Evolutionary conservation across 2,329 filamentous ascomycete species (phyloP).

Genomic region (Chaetomium sp.): DNA sequence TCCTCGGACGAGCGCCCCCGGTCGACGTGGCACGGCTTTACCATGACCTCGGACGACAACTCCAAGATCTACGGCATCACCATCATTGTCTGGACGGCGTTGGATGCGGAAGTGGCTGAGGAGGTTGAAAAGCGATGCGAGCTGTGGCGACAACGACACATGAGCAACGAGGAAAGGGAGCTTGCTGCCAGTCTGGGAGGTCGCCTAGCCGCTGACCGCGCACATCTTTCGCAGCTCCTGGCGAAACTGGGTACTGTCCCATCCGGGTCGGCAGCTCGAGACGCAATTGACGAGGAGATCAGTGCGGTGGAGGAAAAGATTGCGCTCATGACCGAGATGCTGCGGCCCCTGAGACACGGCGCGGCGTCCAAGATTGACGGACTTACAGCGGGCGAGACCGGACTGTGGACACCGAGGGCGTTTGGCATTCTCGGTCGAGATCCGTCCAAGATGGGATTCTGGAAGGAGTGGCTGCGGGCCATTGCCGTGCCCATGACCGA

Average conservation of each 20-base stretch:
- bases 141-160: constrained; percentile 75
- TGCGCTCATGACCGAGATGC: constrained; percentile 88
- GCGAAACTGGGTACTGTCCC: constrained; percentile 73
- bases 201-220: constrained; percentile 77
- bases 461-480: constrained; percentile 97
- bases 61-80: constrained; percentile 89
- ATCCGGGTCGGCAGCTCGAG: constrained; percentile 74
- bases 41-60: constrained; percentile 91
- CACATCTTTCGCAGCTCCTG: constrained; percentile 81
- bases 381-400: constrained; percentile 88
- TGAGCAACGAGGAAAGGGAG: constrained; percentile 87
- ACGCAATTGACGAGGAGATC: constrained; percentile 86
- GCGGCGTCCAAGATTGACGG: constrained; percentile 97
- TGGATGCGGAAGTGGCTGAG: constrained; percentile 74
- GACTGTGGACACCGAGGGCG: constrained; percentile 89
- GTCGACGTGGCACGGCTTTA: constrained; percentile 98
- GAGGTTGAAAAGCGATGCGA: constrained; percentile 79
- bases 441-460: constrained; percentile 76
- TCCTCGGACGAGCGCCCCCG: constrained; percentile 89
- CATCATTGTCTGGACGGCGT: constrained; percentile 84
- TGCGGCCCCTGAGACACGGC: constrained; percentile 85
- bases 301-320: constrained; percentile 97
- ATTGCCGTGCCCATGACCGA: constrained; percentile 95
- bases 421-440: constrained; percentile 91
- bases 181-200: constrained; percentile 87